phyloP scores from a whole-genome alignment of 306 rosid species.

The Delonix regia region DNA sequence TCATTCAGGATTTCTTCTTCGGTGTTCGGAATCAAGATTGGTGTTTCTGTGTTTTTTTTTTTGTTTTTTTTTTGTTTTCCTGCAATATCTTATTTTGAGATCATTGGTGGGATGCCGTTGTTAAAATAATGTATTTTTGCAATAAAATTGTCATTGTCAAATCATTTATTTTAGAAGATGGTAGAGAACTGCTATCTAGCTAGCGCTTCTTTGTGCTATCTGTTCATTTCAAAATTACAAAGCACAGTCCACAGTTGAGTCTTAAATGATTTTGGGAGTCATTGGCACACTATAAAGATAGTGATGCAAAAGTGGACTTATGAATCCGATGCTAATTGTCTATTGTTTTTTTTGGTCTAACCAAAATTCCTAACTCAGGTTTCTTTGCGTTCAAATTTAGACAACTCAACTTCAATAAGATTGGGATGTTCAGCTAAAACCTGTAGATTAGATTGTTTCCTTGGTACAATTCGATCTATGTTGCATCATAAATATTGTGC shows the following conservation, averaged over 20 bases:
- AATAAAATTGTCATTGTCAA: conserved; percentile 35
- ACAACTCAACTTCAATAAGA: too few relatives aligned
- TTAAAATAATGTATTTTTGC: conserved; percentile 45
- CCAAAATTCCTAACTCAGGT: background rate
- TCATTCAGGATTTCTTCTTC: conserved; percentile 24
- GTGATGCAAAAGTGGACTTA: background rate
- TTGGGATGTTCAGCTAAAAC: background rate
- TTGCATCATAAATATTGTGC: conserved; percentile 3
- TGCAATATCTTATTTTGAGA: conserved; percentile 40
- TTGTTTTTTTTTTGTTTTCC: conserved; percentile 21
- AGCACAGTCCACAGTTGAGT: conserved; percentile 17
- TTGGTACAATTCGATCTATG: conserved; percentile 17
- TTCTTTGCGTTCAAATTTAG: background rate
- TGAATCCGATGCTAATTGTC: conserved; percentile 20
- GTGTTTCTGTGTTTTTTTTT: conserved; percentile 19
- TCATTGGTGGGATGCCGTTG: conserved; percentile 38
- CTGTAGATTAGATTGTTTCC: conserved; percentile 2
- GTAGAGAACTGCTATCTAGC: conserved; percentile 7
- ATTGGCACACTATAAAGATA: background rate
- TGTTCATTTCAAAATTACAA: conserved; percentile 12
- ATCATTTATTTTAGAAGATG: conserved; percentile 21
- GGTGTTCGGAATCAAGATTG: conserved; percentile 40
- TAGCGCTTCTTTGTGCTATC: conserved; percentile 30
- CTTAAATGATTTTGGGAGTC: background rate
- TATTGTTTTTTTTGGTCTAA: conserved; percentile 5